These are phyloP conservation scores for Sanghuangporus baumii DNA, from an alignment of 1,284 basidiomycete species.

Conservation along the genomic window DNA sequence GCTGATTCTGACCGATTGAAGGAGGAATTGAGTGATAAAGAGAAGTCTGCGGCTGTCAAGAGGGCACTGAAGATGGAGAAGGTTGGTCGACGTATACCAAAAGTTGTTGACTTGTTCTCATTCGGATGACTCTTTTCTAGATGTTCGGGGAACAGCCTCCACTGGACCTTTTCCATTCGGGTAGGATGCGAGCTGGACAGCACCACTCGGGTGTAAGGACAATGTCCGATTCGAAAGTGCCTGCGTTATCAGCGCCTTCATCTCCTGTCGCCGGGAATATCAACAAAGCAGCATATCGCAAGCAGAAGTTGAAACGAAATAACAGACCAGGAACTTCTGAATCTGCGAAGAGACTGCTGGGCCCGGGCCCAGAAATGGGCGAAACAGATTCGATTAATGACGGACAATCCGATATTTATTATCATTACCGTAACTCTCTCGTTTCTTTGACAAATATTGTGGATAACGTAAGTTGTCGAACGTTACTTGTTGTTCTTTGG, in stretches of 20 bases:
- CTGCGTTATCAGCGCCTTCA: conserved; percentile 16
- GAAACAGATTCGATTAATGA: conserved; percentile 12
- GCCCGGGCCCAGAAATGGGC: conserved; percentile 21
- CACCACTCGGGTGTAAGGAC: conserved; percentile 21
- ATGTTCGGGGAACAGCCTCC: conserved; percentile 76
- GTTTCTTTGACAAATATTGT: conserved; percentile 72
- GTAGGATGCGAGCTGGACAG: conserved; percentile 35
- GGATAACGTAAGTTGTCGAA: conserved; percentile 50
- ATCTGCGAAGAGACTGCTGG: conserved; percentile 46
- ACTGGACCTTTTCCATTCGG: conserved; percentile 64
- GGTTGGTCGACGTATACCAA: conserved; percentile 33
- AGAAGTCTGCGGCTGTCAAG: conserved; percentile 72
- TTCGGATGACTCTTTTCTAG: conserved; percentile 31
- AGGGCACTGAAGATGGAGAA: conserved; percentile 81
- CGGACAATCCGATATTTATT: conserved; percentile 48
- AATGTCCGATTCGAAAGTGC: conserved; percentile 10
- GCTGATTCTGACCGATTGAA: conserved; percentile 56
- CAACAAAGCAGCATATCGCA: conserved; percentile 44
- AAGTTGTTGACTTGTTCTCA: conserved; percentile 11
- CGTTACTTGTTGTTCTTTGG: conserved; percentile 2
- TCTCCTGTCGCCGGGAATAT: conserved; percentile 34
- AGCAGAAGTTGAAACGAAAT: conserved; percentile 35
- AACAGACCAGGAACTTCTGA: conserved; percentile 49
- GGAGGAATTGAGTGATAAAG: conserved; percentile 60
- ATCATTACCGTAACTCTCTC: conserved; percentile 71